A percentile compares a stretch with the other conserved stretches of the same genome.
phyloP scores from a whole-genome alignment of 805 yeast species.

The Hanseniaspora jakobsenii region DNA sequence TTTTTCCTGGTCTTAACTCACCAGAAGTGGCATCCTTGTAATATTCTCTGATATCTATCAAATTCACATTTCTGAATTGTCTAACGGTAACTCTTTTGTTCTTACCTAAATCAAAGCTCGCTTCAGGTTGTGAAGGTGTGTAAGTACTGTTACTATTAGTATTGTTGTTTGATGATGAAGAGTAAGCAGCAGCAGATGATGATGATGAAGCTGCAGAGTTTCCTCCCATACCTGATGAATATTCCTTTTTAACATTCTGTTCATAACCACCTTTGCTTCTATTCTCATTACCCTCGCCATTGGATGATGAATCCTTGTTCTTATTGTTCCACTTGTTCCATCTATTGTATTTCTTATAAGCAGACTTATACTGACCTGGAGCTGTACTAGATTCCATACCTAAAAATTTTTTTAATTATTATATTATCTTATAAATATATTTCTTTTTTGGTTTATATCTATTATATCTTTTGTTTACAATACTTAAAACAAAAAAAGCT shows the following conservation, averaged over 20 bases:
- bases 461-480: too few species aligned
- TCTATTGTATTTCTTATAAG: constrained; percentile 10
- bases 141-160: constrained; percentile 16
- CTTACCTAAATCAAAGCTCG: constrained; percentile 36
- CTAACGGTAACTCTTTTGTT: constrained; percentile 65
- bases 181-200: not conserved
- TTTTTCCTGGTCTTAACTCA: constrained; percentile 67
- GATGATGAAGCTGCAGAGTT: not conserved
- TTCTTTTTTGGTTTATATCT: too few species aligned
- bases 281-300: not conserved
- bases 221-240: too few species aligned
- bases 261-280: too few species aligned
- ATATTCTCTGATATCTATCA: constrained; percentile 78
- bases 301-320: constrained; percentile 2
- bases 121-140: too few species aligned
- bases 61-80: constrained; percentile 49
- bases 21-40: constrained; percentile 52
- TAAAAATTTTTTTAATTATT: not conserved
- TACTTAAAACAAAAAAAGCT: too few species aligned
- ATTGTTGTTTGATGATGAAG: constrained; percentile 13
- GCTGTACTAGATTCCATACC: constrained; percentile 12
- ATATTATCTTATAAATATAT: too few species aligned
- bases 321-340: constrained; percentile 14
- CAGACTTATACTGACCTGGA: constrained; percentile 15
- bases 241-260: too few species aligned